Base-by-base conservation (phyloP, 1,284 basidiomycete species). In the Trichosporon sp. region DNA sequence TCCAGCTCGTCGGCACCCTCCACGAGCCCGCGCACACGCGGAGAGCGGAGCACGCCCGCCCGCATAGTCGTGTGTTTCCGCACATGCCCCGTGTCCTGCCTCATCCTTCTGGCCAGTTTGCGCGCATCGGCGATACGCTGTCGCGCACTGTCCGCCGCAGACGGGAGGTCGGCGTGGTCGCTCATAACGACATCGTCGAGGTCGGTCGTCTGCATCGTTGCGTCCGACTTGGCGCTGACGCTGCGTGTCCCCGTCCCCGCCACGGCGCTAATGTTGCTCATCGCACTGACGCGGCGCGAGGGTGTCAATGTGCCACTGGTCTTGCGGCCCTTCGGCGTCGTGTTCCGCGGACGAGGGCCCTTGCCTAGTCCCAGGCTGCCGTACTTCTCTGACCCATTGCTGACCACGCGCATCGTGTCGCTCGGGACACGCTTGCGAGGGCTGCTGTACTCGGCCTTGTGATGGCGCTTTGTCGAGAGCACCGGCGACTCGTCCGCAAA, bases 391-490 rank as follows among this genome's bases (percentile, higher is more conserved):
- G n/a, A 65, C 43, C 32, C 51, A 11, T 26, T 26, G 67, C 32
- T 37, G 1, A 6, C 59, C 4, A 35, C 59, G 19, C 59, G 59
- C 59, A 37, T 35, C 59, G 31, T 68, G 64, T 68, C 70, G 48
- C 68, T 70, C 5, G 73, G 77, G 1, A 77, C 78, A 3, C 81
- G 75, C 65, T 83, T 83, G 2, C 81, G 76, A 4, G 81, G 81
- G 4, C 76, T 73, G 6, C 79, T 64, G 12, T 79, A 72, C 35
- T 82, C 81, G 4, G 75, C 73, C 7, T 77, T 78, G 65, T 80
- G 81, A 46, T 80, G 78, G 10, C 81, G 76, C 65, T 83, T 83
- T 16, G 59, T 63, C 14, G 59, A 63, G 59, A 63, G 59, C 32
- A 63, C 59, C 10, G 59, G 59, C 14, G 59, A 63, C 32, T 63